Evolutionary conservation across 441 rosid species (phyloP).

Genomic region (Euphorbia schlechtendalii): DNA sequence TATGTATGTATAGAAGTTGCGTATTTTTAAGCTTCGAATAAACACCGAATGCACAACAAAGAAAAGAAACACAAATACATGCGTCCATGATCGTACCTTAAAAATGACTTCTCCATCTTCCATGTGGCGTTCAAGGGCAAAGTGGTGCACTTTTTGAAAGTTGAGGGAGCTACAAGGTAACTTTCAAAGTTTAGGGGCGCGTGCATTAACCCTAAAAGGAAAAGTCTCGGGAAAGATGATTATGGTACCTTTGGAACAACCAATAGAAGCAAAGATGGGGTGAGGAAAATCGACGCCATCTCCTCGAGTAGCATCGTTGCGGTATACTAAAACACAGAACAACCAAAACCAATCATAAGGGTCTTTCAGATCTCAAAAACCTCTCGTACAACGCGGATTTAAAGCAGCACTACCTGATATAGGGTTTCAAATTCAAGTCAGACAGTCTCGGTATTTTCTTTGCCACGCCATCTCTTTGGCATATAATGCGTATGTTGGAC

Average conservation of each 20-base stretch:
- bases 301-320: conserved; percentile 98
- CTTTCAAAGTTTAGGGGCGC: too few species aligned
- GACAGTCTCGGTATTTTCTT: conserved; percentile 71
- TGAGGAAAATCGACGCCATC: conserved; percentile 93
- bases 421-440: conserved; percentile 80
- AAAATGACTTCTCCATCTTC: conserved; percentile 96
- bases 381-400: not conserved
- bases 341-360: not conserved
- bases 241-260: conserved; percentile 72
- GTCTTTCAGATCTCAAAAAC: conserved; percentile 2
- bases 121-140: too few species aligned
- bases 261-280: conserved; percentile 83
- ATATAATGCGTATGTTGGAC: conserved; percentile 92
- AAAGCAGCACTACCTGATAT: conserved; percentile 60
- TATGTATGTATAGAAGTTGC: too few species aligned
- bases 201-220: too few species aligned
- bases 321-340: conserved; percentile 58
- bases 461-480: conserved; percentile 98
- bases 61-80: not conserved
- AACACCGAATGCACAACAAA: not conserved
- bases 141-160: too few species aligned
- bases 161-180: too few species aligned
- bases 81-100: conserved; percentile 45
- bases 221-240: conserved; percentile 9
- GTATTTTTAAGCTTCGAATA: not conserved